Base-by-base conservation (phyloP, 108 stramenopile species). In the Seminavis robusta region DNA sequence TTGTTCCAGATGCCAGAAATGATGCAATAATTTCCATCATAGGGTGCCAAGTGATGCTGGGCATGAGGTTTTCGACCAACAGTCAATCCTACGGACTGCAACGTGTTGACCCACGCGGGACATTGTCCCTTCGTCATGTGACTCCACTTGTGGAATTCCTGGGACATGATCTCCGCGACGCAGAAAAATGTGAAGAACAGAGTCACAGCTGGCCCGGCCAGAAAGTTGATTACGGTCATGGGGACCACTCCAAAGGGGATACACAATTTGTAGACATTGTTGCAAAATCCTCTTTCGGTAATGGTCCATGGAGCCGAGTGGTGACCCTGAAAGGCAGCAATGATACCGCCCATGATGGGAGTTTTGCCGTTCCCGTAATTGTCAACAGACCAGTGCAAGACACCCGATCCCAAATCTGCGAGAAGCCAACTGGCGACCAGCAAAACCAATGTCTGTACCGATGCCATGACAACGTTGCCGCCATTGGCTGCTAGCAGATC, bases 251-350 rank as follows among this genome's bases (percentile, higher is more conserved):
- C 85, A 60, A 89, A 88, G 9, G 87, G 88, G 19, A 86, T 74
- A 38, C 88, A 89, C 0, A 94, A 69, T 59, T 96, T 94, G 78
- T 89, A 87, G 39, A 96, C 94, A 64, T 96, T 96, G 64, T 96
- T 96, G 37, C 71, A 75, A 59, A 96, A 96, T 8, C 81, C 90
- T 15, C 95, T 74, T 67, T 94, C 69, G 4, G 92, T 92, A 43
- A 96, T 96, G 0, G 95, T 96, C 95, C 95, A 96, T 0, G 93
- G 95, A 10, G 92, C 92, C 6, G 73, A 75, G 64, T 96, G 95
- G 62, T 96, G 95, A 5, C 95, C 95, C 40, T 96, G 95, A 63
- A 96, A 96, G 9, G 95, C 95, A 24, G 87, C 93, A 69, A 94
- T 95, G 29, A 96, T 93, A 27, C 79, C 65, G 43, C 95, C 95